Evolutionary conservation across 495 filamentous ascomycete species (phyloP), one percentile per base, ranked within the genome.

Genomic region (Aspergillus haitiensis): DNA sequence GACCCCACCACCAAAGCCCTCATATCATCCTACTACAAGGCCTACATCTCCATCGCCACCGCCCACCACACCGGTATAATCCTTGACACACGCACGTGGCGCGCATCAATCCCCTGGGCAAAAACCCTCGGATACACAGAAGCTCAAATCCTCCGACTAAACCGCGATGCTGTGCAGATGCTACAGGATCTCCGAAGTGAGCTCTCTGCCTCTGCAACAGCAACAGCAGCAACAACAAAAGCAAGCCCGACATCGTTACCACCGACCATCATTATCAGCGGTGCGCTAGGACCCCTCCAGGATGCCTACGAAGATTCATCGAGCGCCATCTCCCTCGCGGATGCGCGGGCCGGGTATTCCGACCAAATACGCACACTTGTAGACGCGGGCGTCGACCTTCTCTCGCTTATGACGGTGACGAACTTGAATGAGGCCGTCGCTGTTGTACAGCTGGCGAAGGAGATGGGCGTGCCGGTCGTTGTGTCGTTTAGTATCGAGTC

Each of bases 71-170:
- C 37, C 5, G 53, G 53, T 10, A 56, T 56, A 34, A 15, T 56
- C 36, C 53, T 56, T 10, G 53, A 40, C 27, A 56, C 53, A 32
- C 53, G 53, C 34, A 56, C 53, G 10, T 56, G 53, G 53, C 53
- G 53, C 9, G 53, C 35, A 11, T 44, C 53, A n/a, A 18, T 8
- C 11, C 36, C 53, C 11, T 56, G 53, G 53, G 53, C 53, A n/a
- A 21, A 40, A 16, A 9, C 53, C 36, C 33, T 56, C 35, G 39
- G 39, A 9, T 44, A 16, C 8, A 56, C 10, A 8, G 15, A n/a
- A 7, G 53, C 9, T 32, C 16, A 56, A 36, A n/a, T 56, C n/a
- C 53, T 56, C 9, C n/a, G 10, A 11, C 37, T 40, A n/a, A 40
- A 40, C 37, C 10, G n/a, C 10, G 37, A 40, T 40, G 37, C 37